Base-by-base conservation (phyloP, 495 filamentous ascomycete genomes). In the Penicillium canescens region DNA sequence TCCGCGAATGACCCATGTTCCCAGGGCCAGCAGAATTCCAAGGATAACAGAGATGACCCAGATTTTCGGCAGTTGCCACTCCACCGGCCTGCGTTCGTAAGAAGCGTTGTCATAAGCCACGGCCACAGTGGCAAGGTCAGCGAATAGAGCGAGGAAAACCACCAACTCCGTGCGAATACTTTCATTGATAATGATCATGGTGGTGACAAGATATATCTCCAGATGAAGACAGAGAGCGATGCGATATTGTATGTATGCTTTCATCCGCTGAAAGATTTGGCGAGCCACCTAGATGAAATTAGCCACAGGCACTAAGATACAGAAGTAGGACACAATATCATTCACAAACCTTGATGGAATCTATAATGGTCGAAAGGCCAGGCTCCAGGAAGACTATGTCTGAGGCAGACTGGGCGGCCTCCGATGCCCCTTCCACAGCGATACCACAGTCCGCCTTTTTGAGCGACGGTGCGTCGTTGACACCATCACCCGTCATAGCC, bases 401-500 rank as follows among this genome's bases (percentile, higher is more conserved):
- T 24, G 86, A 82, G 39, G 86, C 86, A 21, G 86, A 85, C 66
- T 88, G 86, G 18, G 86, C 86, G 50, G 86, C 86, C 76, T 88
- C 85, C 6, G 86, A 85, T 23, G 86, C 82, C 62, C 86, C 86
- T 74, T 89, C 86, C 42, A 89, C 86, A 35, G 86, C 86, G 58
- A 89, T 89, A 75, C 75, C 75, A 46, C 77, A 80, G 77, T 97
- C 92, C 14, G 92, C 92, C 78, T 95, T 96, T 80, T 97, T 97
- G 50, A 97, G 78, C 33, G 92, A 96, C 31, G 92, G 92, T 42
- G 92, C 92, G 74, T 97, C 92, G 74, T 97, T 97, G 68, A 96
- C 92, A 82, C 92, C 92, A 66, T 97, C 92, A 76, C 92, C 92
- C 74, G 92, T 96, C 92, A 97, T 97, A 63, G 92, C 92, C 72